Conservation (phyloP, 768 basidiomycete species). For the Trametes gibbosa region DNA sequence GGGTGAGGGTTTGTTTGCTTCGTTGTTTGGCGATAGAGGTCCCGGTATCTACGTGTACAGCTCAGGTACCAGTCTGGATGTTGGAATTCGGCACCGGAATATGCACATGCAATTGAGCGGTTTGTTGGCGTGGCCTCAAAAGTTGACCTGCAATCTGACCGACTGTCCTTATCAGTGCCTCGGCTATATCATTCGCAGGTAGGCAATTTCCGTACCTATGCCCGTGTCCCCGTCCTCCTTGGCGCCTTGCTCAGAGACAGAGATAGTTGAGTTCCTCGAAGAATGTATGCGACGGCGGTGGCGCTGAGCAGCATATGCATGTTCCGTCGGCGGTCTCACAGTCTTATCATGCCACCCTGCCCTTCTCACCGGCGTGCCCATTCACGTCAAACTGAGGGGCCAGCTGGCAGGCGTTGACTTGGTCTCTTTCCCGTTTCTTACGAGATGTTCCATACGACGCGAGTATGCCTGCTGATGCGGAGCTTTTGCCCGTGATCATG, state of each 20-base stretch:
- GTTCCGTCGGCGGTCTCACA: slow-evolving; percentile 4
- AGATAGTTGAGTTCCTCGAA: background rate
- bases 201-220: too few relatives aligned
- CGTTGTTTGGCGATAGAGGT: slow-evolving; percentile 19
- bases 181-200: background rate
- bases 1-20: slow-evolving; percentile 6
- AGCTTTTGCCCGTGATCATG: slow-evolving; percentile 7
- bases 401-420: background rate
- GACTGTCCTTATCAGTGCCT: background rate
- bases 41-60: slow-evolving; percentile 1
- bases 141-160: too few relatives aligned
- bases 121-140: too few relatives aligned
- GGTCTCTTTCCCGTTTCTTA: background rate
- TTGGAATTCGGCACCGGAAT: slow-evolving; percentile 1
- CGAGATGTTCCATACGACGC: slow-evolving; percentile 2
- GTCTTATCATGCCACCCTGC: background rate
- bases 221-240: background rate
- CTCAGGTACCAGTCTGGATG: slow-evolving; percentile 6
- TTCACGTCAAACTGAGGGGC: slow-evolving; percentile 1
- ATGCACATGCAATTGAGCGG: background rate
- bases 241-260: background rate
- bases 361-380: slow-evolving; percentile 3
- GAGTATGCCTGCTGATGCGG: slow-evolving; percentile 1
- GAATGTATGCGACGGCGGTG: slow-evolving; percentile 1
- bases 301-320: slow-evolving; percentile 3